These are phyloP conservation scores for Pleurotus eryngii DNA, from an alignment of 768 basidiomycete species.

Conservation along the genomic window DNA sequence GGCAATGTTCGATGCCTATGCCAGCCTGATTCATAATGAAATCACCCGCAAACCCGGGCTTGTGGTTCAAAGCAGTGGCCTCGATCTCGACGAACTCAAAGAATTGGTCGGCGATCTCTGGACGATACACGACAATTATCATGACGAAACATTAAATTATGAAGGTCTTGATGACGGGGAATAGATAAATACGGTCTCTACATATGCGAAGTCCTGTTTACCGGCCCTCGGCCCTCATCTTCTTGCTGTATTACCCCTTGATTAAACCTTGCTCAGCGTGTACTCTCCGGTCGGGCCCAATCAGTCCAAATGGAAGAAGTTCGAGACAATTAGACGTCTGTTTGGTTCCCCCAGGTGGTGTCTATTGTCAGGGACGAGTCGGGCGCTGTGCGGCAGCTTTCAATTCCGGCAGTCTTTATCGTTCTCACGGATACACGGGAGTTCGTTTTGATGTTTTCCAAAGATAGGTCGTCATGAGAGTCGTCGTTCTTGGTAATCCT, in stretches of 20 bases:
- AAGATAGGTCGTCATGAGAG: background rate
- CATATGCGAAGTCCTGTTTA: background rate
- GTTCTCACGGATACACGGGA: slow-evolving; percentile 3
- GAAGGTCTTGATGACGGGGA: background rate
- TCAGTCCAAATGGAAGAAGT: background rate
- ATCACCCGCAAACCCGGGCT: slow-evolving; percentile 34
- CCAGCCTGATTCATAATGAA: slow-evolving; percentile 44
- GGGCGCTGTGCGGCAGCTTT: slow-evolving; percentile 8
- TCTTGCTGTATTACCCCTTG: background rate
- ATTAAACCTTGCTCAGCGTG: background rate
- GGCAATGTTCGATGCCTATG: slow-evolving; percentile 47
- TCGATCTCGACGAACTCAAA: slow-evolving; percentile 53
- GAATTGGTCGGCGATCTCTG: slow-evolving; percentile 59
- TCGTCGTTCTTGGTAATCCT: slow-evolving; percentile 13
- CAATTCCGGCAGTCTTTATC: slow-evolving; percentile 5
- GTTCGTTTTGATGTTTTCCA: slow-evolving; percentile 5
- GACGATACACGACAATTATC: slow-evolving; percentile 49
- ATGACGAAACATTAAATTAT: slow-evolving; percentile 16
- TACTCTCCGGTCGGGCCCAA: too few species aligned
- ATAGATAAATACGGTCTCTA: background rate
- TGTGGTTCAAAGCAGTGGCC: slow-evolving; percentile 27
- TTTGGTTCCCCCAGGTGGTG: background rate
- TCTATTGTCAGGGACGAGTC: slow-evolving; percentile 6
- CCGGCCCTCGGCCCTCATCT: too few species aligned
- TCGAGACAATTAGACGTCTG: background rate